Percentiles rank a stretch among this genome's conserved stretches.
Conservation (phyloP, 306 rosid species). For the Fagus sylvatica region DNA sequence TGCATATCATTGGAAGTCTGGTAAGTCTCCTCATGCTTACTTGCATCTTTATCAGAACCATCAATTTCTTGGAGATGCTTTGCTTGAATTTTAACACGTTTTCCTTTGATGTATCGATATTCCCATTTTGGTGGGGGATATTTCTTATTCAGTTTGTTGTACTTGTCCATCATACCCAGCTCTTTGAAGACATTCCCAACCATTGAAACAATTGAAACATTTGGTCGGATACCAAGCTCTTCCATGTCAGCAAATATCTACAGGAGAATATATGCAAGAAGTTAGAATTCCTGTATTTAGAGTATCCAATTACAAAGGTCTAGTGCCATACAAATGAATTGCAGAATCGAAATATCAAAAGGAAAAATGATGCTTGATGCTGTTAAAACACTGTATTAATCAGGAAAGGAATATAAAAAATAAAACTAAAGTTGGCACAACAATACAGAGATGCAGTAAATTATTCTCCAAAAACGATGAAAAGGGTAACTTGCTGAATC, state of each 20-base stretch:
- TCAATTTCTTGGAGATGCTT: conserved; percentile 19
- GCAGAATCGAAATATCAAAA: not conserved
- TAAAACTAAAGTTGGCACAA: not conserved
- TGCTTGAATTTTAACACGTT: conserved; percentile 56
- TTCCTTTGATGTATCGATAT: conserved; percentile 68
- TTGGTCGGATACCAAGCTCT: conserved; percentile 80
- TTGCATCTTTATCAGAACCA: conserved; percentile 18
- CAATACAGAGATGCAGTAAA: not conserved
- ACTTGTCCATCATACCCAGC: conserved; percentile 79
- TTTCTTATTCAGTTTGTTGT: conserved; percentile 55
- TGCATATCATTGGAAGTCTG: conserved; percentile 25
- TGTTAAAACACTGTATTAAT: not conserved
- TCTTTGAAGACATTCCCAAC: conserved; percentile 75
- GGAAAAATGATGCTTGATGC: not conserved
- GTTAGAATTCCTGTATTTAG: conserved; percentile 19
- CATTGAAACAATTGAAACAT: conserved; percentile 49
- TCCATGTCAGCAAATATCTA: conserved; percentile 98
- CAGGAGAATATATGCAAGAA: conserved; percentile 23
- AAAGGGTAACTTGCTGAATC: not conserved
- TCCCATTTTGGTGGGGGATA: conserved; percentile 84
- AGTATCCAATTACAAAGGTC: conserved; percentile 9
- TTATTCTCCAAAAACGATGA: not conserved
- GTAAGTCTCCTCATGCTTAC: conserved; percentile 26
- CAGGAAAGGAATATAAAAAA: not conserved
- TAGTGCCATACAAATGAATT: not conserved